Evolutionary conservation across 1,139 yeast species (phyloP).

Genomic region (Diutina neorugosa): DNA sequence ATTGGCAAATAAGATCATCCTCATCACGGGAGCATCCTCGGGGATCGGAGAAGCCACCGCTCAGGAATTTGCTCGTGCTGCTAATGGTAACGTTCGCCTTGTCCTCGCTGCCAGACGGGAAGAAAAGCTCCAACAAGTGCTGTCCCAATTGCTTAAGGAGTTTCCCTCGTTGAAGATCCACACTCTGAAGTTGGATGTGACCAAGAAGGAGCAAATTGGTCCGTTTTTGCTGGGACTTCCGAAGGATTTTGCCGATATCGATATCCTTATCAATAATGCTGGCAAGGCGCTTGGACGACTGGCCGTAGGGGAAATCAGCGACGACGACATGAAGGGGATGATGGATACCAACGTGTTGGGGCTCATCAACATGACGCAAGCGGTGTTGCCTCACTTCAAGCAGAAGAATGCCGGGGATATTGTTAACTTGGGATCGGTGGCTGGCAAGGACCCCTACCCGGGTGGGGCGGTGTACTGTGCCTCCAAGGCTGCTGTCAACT

Average conservation of each 20-base stretch:
- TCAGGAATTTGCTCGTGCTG: slow-evolving; percentile 9
- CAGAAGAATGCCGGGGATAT: slow-evolving; percentile 9
- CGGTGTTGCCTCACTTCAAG: slow-evolving; percentile 9
- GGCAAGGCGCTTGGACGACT: slow-evolving; percentile 10
- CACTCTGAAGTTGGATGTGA: slow-evolving; percentile 9
- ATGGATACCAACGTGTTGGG: slow-evolving; percentile 10
- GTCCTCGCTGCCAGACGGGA: slow-evolving; percentile 10
- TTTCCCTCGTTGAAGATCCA: slow-evolving; percentile 7
- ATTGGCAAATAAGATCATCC: slow-evolving; percentile 9
- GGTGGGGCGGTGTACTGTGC: slow-evolving; percentile 11
- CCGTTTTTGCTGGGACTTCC: slow-evolving; percentile 9
- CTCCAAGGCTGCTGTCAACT: slow-evolving; percentile 10
- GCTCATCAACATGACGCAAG: slow-evolving; percentile 10
- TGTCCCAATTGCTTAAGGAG: slow-evolving; percentile 6
- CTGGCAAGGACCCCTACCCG: slow-evolving; percentile 10
- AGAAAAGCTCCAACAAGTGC: slow-evolving; percentile 7
- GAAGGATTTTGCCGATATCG: slow-evolving; percentile 9
- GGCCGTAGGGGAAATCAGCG: slow-evolving; percentile 8
- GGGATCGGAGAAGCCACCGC: slow-evolving; percentile 11
- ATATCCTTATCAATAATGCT: slow-evolving; percentile 10
- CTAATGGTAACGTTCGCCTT: slow-evolving; percentile 9
- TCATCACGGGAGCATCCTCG: slow-evolving; percentile 11
- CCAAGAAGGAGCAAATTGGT: slow-evolving; percentile 7
- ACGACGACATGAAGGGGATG: slow-evolving; percentile 9
- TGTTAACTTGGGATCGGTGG: slow-evolving; percentile 10